Base-by-base conservation (phyloP, 495 filamentous ascomycete genomes). In the Pyrenopolyporus hunteri region DNA sequence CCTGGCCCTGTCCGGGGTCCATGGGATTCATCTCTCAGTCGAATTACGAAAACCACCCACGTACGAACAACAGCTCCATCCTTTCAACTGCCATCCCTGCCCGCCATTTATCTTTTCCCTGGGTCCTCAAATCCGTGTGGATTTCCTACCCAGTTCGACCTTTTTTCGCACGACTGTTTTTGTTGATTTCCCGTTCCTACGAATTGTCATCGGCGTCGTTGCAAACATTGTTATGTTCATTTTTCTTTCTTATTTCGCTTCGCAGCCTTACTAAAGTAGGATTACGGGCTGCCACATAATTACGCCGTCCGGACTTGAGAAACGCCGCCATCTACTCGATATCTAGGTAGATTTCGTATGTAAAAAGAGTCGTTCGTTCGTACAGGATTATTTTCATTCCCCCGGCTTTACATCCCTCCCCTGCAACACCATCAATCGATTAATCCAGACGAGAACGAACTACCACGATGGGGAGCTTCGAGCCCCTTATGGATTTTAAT, bases 401-500 rank as follows among this genome's bases (percentile, higher is more conserved):
- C 56, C n/a, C n/a, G n/a, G 62, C 40, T 57, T 37, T 52, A 42
- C 20, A 29, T 9, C 25, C 31, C 16, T 48, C 39, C 51, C 63
- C 49, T 56, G 56, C 56, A 57, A 66, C 63, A 51, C 63, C 57
- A 60, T 57, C 51, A 50, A 64, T 45, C 62, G 50, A 65, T 53
- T 45, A 40, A 36, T 23, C 46, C 31, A 9, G 44, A 39, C 50
- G 17, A 55, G 39, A 63, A 66, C 57, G 49, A 56, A 29, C 16
- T n/a, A 43, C 16, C 49, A 58, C 50, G 35, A 58, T 67, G 64
- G 59, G 51, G 50, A 50, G 43, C 44, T 56, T 63, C 28, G 64
- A 72, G 40, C 64, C 67, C 45, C 37, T 66, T 6, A 62, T 72
- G 42, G 71, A 65, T 40, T 69, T 64, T 59, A 80, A 75, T 64